Base-by-base conservation (phyloP, 768 basidiomycete species). In the Hericium rajendrae region DNA sequence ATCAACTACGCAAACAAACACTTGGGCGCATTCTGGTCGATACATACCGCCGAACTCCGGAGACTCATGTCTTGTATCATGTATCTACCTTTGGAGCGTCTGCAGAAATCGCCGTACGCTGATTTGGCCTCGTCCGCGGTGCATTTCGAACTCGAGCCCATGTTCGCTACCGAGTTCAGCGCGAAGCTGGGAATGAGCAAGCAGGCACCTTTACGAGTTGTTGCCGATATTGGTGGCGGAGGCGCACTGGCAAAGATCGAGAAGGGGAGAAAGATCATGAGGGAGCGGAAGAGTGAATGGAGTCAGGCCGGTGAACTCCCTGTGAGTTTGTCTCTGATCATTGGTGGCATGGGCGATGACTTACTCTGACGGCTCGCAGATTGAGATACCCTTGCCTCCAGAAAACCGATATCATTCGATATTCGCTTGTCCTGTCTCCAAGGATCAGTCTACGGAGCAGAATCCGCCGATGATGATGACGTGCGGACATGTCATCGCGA, bases 401-500 rank as follows among this genome's bases (percentile, higher is more conserved):
- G 84, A 89, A 62, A 88, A 94, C 65, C 79, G 93, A 28, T 98
- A 94, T 71, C 97, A 99, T 70, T 97, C 94, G 1, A 88, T 98
- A 57, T 98, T 99, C 69, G 86, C 93, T 50, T 99, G 97, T 70
- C 91, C 97, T 0, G 97, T 99, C 20, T 95, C 93, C 9, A 98
- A 97, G 72, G 95, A 98, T 66, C 95, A 97, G 72, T 85, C 93
- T 22, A 94, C 91, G 4, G 88, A 91, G 54, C 71, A 78, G 57
- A 99, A 99, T 69, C 97, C 94, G 9, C 95, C 97, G 0, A 97
- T 97, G 92, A 94, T 97, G 89, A 87, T 99, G 78, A 73, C 76
- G 3, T 98, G 97, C 68, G 97, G 95, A 2, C 97, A 99, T 71
- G 94, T 97, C 39, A 85, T 99, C 48, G 86, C 91, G 2, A 88